A percentile compares a stretch with the other conserved stretches of the same genome.
These are phyloP conservation scores for Eucalyptus victrix DNA, from an alignment of 345 rosid species.

Conservation along the genomic window DNA sequence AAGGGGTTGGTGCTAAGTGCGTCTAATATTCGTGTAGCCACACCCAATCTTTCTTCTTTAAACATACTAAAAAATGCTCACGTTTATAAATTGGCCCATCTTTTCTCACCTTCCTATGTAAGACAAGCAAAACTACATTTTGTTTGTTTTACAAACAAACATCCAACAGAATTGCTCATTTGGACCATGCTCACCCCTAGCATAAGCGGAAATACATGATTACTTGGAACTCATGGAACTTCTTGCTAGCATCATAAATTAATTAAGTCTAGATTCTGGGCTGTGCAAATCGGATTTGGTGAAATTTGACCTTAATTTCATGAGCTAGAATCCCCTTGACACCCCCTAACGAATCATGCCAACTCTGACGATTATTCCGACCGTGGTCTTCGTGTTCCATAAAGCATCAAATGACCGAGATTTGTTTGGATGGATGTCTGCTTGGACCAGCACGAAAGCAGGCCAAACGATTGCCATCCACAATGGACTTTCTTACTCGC, in stretches of 20 bases:
- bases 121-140: no score
- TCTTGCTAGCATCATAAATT: background rate
- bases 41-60: no score
- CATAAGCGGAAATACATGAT: background rate
- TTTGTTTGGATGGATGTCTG: background rate
- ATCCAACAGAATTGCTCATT: no score
- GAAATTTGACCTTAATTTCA: background rate
- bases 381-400: background rate
- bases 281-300: background rate
- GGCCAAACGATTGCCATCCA: background rate
- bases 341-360: background rate
- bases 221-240: background rate
- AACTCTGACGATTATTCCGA: background rate
- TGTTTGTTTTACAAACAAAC: no score
- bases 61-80: no score
- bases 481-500: background rate
- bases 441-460: background rate
- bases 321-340: background rate
- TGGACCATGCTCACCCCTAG: background rate
- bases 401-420: background rate
- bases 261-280: background rate
- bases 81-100: no score
- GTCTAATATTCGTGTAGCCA: no score
- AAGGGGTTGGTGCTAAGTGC: no score
- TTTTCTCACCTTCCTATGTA: no score